phyloP scores from a whole-genome alignment of 805 yeast species.

The Teunomyces panamensis region DNA sequence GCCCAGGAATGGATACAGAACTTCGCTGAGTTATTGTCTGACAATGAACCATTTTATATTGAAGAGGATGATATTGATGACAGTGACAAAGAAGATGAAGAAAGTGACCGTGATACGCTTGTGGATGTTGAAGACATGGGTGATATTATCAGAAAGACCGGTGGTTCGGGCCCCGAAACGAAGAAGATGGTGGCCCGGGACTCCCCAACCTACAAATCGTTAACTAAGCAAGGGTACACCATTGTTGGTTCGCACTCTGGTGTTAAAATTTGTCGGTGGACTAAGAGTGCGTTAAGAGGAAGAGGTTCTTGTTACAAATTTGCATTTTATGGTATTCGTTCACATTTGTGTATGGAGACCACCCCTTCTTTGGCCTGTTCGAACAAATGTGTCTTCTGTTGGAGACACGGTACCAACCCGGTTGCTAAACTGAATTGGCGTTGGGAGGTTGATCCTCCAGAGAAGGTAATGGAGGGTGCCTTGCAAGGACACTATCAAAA shows the following conservation, averaged over 20 bases:
- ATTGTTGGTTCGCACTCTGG: constrained; percentile 94
- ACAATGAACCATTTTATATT: constrained; percentile 62
- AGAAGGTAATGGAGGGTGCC: constrained; percentile 79
- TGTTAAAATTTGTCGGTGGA: constrained; percentile 94
- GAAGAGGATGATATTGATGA: constrained; percentile 61
- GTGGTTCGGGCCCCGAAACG: constrained; percentile 17
- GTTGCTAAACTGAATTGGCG: constrained; percentile 91
- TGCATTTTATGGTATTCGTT: constrained; percentile 86
- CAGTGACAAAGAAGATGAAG: constrained; percentile 43
- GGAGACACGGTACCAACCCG: constrained; percentile 97
- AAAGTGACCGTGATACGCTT: constrained; percentile 33
- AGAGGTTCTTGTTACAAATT: constrained; percentile 92
- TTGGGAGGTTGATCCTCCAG: constrained; percentile 93
- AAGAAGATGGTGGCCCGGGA: constrained; percentile 89
- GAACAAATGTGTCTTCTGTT: constrained; percentile 92
- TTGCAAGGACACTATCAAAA: constrained; percentile 85
- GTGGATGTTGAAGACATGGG: constrained; percentile 93
- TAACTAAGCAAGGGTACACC: constrained; percentile 91
- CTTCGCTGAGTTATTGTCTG: constrained; percentile 59
- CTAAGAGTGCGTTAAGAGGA: constrained; percentile 89
- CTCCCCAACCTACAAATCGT: constrained; percentile 82
- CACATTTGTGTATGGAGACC: constrained; percentile 93
- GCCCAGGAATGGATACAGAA: constrained; percentile 66
- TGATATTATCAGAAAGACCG: constrained; percentile 44
- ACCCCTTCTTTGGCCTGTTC: constrained; percentile 94